Conservation (phyloP, 495 filamentous ascomycete genomes). For the Lasiosphaeriaceae sp. region DNA sequence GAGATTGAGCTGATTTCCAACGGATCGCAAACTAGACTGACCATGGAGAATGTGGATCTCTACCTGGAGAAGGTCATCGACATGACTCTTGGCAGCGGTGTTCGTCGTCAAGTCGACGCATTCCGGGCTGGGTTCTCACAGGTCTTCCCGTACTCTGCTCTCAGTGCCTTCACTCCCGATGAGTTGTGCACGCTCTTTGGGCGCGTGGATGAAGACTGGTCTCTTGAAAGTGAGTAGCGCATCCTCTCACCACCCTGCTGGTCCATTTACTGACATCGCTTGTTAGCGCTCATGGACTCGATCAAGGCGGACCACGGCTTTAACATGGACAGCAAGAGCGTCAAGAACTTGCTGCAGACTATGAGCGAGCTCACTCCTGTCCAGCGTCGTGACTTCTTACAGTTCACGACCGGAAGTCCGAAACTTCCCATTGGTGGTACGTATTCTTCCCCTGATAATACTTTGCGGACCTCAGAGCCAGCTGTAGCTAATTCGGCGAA, state of each 20-base stretch:
- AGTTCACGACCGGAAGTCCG: slow-evolving; percentile 97
- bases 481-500: slow-evolving; percentile 4
- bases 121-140: slow-evolving; percentile 91
- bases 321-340: slow-evolving; percentile 98
- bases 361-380: slow-evolving; percentile 82
- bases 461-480: neutral
- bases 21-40: slow-evolving; percentile 70
- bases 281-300: slow-evolving; percentile 85
- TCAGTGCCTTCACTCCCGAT: slow-evolving; percentile 91
- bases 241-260: neutral
- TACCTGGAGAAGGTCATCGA: slow-evolving; percentile 92
- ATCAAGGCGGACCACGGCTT: slow-evolving; percentile 99
- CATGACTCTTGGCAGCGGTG: slow-evolving; percentile 81
- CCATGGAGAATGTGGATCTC: slow-evolving; percentile 80
- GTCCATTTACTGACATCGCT: slow-evolving; percentile 9
- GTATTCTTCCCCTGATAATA: slow-evolving; percentile 19
- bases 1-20: slow-evolving; percentile 76
- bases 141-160: slow-evolving; percentile 90
- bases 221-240: slow-evolving; percentile 75
- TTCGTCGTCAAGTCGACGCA: slow-evolving; percentile 83
- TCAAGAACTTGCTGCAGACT: slow-evolving; percentile 85
- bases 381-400: slow-evolving; percentile 89
- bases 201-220: slow-evolving; percentile 93
- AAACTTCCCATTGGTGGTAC: slow-evolving; percentile 97
- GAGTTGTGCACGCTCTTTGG: slow-evolving; percentile 98